Evolutionary conservation across 805 yeast genomes (phyloP).

Genomic region (Tetrapisispora fleetii): DNA sequence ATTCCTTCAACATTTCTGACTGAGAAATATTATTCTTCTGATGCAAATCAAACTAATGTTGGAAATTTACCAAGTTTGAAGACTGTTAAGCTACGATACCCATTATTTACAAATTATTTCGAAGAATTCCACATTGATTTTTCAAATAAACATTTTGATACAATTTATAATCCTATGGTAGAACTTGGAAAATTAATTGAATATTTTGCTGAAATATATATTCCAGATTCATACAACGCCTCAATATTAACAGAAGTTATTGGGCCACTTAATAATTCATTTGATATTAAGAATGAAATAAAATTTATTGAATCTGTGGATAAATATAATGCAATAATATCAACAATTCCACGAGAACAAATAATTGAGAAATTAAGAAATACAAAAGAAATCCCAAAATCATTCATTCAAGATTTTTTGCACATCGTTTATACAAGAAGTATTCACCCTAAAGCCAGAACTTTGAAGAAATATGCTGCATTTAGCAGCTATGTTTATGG

Average conservation of each 20-base stretch:
- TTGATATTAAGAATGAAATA: constrained; percentile 20
- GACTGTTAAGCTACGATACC: constrained; percentile 13
- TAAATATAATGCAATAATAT: constrained; percentile 37
- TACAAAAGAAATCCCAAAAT: constrained; percentile 18
- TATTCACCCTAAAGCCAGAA: constrained; percentile 62
- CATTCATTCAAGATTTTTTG: constrained; percentile 51
- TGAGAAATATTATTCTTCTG: constrained; percentile 5
- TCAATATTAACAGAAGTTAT: constrained; percentile 9
- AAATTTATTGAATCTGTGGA: constrained; percentile 29
- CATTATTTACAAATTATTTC: constrained; percentile 14
- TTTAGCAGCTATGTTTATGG: constrained; percentile 90
- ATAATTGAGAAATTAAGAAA: constrained; percentile 26
- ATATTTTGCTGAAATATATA: constrained; percentile 16
- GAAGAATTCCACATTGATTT: constrained; percentile 24
- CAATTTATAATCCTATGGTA: constrained; percentile 24
- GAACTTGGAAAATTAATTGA: constrained; percentile 28
- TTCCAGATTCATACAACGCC: constrained; percentile 14
- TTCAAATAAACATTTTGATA: constrained; percentile 4
- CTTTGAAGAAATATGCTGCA: constrained; percentile 64
- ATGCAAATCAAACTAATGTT: not conserved
- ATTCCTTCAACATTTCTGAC: constrained; percentile 11
- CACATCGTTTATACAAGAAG: constrained; percentile 66
- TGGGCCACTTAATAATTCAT: constrained; percentile 17
- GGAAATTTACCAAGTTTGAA: not conserved
- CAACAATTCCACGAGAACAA: constrained; percentile 27